Conservation (phyloP, 192 early-diverging fungal genomes). For the Geosiphon pyriformis region DNA sequence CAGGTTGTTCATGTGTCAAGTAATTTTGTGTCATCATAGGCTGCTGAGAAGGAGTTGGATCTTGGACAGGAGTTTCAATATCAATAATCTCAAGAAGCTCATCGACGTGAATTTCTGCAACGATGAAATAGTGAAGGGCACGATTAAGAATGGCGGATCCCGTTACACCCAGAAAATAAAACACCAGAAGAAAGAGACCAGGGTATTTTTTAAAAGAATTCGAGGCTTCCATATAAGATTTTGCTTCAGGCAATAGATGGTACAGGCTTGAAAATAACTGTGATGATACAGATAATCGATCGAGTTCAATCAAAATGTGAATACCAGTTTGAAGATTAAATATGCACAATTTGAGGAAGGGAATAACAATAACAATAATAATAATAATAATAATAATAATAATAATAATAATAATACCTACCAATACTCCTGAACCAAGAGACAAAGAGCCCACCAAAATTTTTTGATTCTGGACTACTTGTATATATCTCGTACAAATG, state of each 20-base stretch:
- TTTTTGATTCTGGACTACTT: conserved; percentile 34
- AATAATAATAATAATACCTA: conserved; percentile 14
- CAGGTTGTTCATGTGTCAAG: not conserved
- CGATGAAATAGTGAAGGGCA: not conserved
- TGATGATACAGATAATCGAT: not conserved
- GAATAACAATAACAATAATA: not conserved
- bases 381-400: not conserved
- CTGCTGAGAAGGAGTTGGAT: not conserved
- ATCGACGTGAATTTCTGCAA: not conserved
- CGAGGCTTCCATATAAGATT: not conserved
- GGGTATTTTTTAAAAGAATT: not conserved
- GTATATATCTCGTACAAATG: conserved; percentile 22
- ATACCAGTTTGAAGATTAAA: too few species aligned
- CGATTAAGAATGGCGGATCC: conserved; percentile 9
- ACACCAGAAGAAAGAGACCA: not conserved
- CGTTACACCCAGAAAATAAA: conserved; percentile 13
- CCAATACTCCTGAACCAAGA: conserved; percentile 40
- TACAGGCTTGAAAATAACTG: conserved; percentile 10
- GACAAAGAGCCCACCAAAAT: conserved; percentile 37
- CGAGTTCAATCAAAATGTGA: too few species aligned
- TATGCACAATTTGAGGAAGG: too few species aligned
- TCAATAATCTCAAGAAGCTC: not conserved
- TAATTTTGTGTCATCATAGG: not conserved
- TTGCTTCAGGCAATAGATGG: not conserved
- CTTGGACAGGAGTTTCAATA: not conserved